Percentiles rank a stretch among this genome's conserved stretches.
phyloP scores from a whole-genome alignment of 768 basidiomycete genomes.

The Tubosaeta sp. region DNA sequence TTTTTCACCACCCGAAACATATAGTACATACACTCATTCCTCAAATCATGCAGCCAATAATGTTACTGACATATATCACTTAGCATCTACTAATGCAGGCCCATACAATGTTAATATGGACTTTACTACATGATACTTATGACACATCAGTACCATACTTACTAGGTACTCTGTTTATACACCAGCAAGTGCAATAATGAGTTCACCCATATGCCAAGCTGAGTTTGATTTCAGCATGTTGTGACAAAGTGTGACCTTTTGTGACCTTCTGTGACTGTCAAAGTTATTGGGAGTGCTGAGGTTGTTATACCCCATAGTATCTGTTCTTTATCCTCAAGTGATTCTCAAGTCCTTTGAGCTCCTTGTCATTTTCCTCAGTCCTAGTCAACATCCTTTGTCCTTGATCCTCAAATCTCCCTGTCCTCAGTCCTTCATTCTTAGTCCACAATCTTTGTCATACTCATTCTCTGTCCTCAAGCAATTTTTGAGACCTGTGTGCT shows the following conservation, averaged over 20 bases:
- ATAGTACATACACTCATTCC: not conserved
- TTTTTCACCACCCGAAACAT: too few relatives aligned
- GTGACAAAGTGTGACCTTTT: not conserved
- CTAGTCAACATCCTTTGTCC: too few relatives aligned
- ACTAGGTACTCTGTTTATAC: not conserved
- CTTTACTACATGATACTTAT: not conserved
- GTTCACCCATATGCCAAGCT: not conserved
- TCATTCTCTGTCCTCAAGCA: too few relatives aligned
- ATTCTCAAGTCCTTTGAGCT: too few relatives aligned
- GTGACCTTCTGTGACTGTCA: not conserved
- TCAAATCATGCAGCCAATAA: not conserved
- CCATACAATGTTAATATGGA: not conserved
- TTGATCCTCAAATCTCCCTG: too few relatives aligned
- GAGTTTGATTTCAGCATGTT: not conserved
- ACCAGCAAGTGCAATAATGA: not conserved
- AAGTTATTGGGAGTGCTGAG: not conserved
- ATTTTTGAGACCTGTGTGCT: too few relatives aligned
- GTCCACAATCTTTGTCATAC: too few relatives aligned
- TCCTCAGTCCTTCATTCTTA: too few relatives aligned
- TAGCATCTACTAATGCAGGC: not conserved
- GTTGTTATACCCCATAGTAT: not conserved
- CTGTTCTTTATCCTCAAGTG: too few relatives aligned
- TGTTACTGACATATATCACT: not conserved
- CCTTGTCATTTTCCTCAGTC: too few relatives aligned
- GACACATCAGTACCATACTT: not conserved